phyloP scores from a whole-genome alignment of 331 rosid genomes.

The Cydonia oblonga region DNA sequence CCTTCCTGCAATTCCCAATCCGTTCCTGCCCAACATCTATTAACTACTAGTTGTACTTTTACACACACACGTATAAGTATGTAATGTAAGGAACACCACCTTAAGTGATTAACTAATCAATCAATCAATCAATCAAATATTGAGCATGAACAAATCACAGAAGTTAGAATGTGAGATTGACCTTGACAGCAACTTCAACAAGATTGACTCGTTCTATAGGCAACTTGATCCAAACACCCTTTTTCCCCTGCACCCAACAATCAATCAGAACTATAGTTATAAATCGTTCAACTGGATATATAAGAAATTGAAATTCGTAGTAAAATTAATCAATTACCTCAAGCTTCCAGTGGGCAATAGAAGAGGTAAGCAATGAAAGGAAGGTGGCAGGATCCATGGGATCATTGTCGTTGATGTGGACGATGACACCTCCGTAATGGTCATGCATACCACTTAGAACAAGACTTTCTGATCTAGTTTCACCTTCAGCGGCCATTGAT shows the following conservation, averaged over 20 bases:
- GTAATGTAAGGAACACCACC: too few species aligned
- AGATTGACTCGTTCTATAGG: constrained; percentile 62
- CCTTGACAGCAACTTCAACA: constrained; percentile 64
- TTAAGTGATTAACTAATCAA: not conserved
- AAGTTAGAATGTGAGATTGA: constrained; percentile 6
- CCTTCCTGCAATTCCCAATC: constrained; percentile 53
- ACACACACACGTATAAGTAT: not conserved
- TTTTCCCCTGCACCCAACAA: constrained; percentile 52
- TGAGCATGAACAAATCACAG: not conserved
- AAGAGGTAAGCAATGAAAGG: not conserved
- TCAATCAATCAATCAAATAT: not conserved
- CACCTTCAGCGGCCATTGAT: not conserved
- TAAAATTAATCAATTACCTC: constrained; percentile 22
- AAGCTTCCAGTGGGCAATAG: constrained; percentile 30
- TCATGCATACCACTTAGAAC: not conserved
- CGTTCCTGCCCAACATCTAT: not conserved
- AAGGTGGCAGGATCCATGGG: not conserved
- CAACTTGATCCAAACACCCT: constrained; percentile 77
- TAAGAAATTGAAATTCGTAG: not conserved
- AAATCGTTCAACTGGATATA: too few species aligned
- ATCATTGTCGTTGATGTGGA: not conserved
- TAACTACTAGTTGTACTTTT: not conserved
- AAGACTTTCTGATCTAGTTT: not conserved
- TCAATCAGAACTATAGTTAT: too few species aligned
- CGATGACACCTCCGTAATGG: constrained; percentile 1